Evolutionary conservation across 176 grass and related monocot species (phyloP).

Genomic region (Coix lacrymajobi): DNA sequence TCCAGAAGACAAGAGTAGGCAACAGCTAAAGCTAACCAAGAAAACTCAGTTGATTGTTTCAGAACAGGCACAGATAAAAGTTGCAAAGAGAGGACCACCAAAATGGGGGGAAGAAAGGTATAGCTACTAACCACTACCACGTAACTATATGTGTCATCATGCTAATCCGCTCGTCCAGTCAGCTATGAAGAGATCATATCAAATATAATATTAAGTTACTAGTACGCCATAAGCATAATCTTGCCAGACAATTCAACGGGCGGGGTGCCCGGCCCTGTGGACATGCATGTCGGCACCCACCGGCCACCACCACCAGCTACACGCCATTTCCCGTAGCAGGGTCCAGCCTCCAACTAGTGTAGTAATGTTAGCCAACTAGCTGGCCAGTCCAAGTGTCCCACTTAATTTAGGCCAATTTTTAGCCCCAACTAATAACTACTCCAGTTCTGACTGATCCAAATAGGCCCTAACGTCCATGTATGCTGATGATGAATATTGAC

Average conservation of each 20-base stretch:
- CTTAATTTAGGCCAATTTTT: no score
- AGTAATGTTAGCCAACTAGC: no score
- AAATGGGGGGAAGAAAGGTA: neutral
- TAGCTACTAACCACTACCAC: neutral
- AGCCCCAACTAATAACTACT: no score
- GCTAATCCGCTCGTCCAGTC: neutral
- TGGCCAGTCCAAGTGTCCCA: no score
- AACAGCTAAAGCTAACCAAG: neutral
- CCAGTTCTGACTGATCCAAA: no score
- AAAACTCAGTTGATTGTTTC: neutral
- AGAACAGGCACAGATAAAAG: neutral
- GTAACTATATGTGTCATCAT: neutral
- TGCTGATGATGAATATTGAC: neutral
- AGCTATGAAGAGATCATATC: constrained; percentile 10
- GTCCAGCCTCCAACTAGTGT: no score
- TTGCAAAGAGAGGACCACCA: neutral
- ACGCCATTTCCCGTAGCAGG: no score
- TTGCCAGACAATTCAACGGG: neutral
- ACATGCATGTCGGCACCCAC: constrained; percentile 13
- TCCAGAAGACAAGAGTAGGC: neutral
- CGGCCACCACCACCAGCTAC: neutral
- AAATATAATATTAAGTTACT: neutral
- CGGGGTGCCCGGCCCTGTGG: neutral
- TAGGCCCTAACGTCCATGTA: neutral
- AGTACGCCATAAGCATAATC: neutral